Percentiles rank a stretch among this genome's conserved stretches.
These are phyloP conservation scores for Aspergillus glaucus DNA, from an alignment of 2,329 filamentous ascomycete species.

Conservation along the genomic window DNA sequence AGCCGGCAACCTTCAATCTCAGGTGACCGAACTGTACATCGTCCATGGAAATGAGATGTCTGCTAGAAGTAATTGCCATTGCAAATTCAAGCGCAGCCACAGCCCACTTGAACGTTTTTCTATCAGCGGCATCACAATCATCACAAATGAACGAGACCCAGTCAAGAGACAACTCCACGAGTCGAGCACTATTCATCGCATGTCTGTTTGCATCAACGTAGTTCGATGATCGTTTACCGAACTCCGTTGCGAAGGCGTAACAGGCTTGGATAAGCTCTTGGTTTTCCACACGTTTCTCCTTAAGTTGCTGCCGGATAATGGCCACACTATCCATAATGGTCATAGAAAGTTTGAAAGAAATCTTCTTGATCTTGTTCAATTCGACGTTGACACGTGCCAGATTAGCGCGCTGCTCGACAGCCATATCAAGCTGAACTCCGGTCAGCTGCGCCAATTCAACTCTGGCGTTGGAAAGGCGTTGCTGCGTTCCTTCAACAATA, in stretches of 20 bases:
- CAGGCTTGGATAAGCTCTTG: conserved; percentile 96
- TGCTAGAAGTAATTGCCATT: conserved; percentile 92
- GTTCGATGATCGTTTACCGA: conserved; percentile 85
- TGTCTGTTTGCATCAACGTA: conserved; percentile 95
- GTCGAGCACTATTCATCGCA: conserved; percentile 94
- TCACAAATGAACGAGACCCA: conserved; percentile 99
- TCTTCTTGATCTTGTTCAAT: conserved; percentile 88
- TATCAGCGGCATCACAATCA: conserved; percentile 87
- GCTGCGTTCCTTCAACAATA: conserved; percentile 79
- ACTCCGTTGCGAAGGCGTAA: conserved; percentile 98
- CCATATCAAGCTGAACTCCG: conserved; percentile 76
- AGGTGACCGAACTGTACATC: conserved; percentile 81
- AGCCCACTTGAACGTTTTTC: conserved; percentile 95
- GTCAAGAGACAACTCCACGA: conserved; percentile 86
- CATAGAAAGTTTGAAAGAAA: conserved; percentile 92
- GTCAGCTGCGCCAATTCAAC: conserved; percentile 69
- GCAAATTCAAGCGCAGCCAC: conserved; percentile 92
- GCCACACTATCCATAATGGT: conserved; percentile 99
- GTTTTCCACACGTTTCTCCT: conserved; percentile 65
- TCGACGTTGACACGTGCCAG: conserved; percentile 85
- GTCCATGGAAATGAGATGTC: conserved; percentile 84
- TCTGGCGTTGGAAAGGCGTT: conserved; percentile 71
- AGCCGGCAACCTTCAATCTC: conserved; percentile 84
- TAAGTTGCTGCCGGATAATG: conserved; percentile 78
- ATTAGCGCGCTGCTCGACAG: conserved; percentile 89